Evolutionary conservation across 345 rosid genomes (phyloP).

Genomic region (Trapa bicornis): DNA sequence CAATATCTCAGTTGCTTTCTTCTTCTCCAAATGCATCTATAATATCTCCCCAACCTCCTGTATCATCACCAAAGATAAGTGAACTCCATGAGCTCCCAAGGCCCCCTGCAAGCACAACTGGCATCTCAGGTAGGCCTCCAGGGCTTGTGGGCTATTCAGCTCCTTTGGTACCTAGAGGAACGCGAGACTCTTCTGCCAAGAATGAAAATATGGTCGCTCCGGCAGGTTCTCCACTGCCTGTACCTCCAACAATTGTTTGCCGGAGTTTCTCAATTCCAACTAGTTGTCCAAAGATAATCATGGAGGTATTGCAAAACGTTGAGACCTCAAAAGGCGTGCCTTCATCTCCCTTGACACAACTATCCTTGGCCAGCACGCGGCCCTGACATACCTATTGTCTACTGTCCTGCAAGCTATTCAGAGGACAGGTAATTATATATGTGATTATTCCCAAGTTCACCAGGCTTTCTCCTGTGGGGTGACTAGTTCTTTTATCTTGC

Average conservation of each 20-base stretch:
- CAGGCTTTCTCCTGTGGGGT: too few species aligned
- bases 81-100: slow-evolving; percentile 99
- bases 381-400: slow-evolving; percentile 6
- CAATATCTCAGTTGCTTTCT: slow-evolving; percentile 33
- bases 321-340: slow-evolving; percentile 27
- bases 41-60: slow-evolving; percentile 48
- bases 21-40: slow-evolving; percentile 23
- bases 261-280: slow-evolving; percentile 87
- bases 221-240: slow-evolving; percentile 61
- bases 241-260: slow-evolving; percentile 41
- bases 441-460: background rate
- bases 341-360: slow-evolving; percentile 67
- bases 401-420: background rate
- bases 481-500: too few species aligned
- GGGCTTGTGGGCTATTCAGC: slow-evolving; percentile 54
- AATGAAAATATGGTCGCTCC: slow-evolving; percentile 24
- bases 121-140: slow-evolving; percentile 31
- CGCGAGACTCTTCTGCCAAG: slow-evolving; percentile 24
- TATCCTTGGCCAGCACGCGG: slow-evolving; percentile 27
- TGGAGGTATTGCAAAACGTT: slow-evolving; percentile 23
- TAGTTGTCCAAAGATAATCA: slow-evolving; percentile 36
- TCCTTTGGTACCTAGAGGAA: slow-evolving; percentile 50
- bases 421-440: background rate
- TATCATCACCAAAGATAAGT: slow-evolving; percentile 74
- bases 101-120: slow-evolving; percentile 45